Percentiles rank a stretch among this genome's conserved stretches.
These are phyloP conservation scores for Kurtzmaniella quercitrusa DNA, from an alignment of 1,139 yeast species.

Conservation along the genomic window DNA sequence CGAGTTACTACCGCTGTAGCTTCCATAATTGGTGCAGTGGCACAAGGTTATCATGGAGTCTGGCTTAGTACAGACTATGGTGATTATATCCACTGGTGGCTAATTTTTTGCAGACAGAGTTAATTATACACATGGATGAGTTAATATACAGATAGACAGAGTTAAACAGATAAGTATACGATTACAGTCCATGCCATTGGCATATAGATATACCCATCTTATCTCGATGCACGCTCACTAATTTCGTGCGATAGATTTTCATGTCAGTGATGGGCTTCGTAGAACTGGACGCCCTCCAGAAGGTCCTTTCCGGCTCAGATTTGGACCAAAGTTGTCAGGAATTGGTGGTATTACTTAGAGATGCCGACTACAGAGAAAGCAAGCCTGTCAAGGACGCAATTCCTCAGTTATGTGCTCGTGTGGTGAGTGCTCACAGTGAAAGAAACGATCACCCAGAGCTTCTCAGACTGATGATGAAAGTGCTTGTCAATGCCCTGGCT, in stretches of 20 bases:
- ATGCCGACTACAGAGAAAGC: neutral
- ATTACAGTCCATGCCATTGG: too few species aligned
- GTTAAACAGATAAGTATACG: too few species aligned
- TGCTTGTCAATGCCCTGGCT: conserved; percentile 33
- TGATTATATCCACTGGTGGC: too few species aligned
- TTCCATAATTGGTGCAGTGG: too few species aligned
- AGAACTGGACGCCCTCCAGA: neutral
- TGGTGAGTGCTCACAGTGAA: neutral
- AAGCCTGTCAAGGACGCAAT: conserved; percentile 1
- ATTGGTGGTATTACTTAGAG: neutral
- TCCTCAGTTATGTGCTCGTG: neutral
- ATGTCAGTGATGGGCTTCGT: neutral
- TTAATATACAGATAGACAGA: too few species aligned
- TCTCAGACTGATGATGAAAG: conserved; percentile 16
- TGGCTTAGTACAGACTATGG: too few species aligned
- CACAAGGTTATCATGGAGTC: too few species aligned
- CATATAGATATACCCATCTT: too few species aligned
- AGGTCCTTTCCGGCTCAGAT: neutral
- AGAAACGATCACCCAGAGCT: neutral
- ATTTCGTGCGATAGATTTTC: neutral
- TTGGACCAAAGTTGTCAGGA: neutral
- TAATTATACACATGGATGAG: too few species aligned
- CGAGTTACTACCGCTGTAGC: too few species aligned
- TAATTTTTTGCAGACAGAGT: too few species aligned
- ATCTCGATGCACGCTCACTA: neutral